Evolutionary conservation across 306 rosid genomes (phyloP).

Genomic region (Luffa aegyptiaca): DNA sequence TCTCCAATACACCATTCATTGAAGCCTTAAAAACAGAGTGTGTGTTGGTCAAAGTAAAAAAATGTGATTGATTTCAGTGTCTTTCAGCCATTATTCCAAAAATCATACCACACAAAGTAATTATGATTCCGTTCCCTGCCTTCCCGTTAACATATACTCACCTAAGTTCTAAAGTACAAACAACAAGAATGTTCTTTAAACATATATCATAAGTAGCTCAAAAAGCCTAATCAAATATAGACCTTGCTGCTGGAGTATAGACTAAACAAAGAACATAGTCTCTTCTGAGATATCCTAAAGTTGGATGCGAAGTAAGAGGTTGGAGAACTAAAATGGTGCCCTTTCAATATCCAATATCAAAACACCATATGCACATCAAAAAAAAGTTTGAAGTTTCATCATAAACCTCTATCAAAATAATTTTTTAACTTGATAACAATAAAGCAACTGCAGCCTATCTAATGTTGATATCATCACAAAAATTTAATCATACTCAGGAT

Average conservation of each 20-base stretch:
- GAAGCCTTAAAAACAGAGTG: not conserved
- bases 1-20: not conserved
- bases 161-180: not conserved
- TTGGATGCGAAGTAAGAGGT: not conserved
- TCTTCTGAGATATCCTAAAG: not conserved
- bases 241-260: not conserved
- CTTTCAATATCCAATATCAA: not conserved
- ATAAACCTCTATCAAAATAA: constrained; percentile 4
- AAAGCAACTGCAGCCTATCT: not conserved
- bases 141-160: not conserved
- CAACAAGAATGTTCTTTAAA: not conserved
- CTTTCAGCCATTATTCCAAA: not conserved
- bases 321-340: not conserved
- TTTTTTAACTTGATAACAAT: not conserved
- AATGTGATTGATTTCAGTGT: not conserved
- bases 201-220: not conserved
- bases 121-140: not conserved
- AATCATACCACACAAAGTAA: not conserved
- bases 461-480: not conserved
- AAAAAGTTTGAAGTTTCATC: not conserved
- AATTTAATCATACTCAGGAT: not conserved
- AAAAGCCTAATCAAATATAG: not conserved
- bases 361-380: not conserved
- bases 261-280: not conserved
- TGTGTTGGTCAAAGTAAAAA: not conserved